phyloP scores from a whole-genome alignment of 208 protist genomes.

The Trypanosoma rangeli region DNA sequence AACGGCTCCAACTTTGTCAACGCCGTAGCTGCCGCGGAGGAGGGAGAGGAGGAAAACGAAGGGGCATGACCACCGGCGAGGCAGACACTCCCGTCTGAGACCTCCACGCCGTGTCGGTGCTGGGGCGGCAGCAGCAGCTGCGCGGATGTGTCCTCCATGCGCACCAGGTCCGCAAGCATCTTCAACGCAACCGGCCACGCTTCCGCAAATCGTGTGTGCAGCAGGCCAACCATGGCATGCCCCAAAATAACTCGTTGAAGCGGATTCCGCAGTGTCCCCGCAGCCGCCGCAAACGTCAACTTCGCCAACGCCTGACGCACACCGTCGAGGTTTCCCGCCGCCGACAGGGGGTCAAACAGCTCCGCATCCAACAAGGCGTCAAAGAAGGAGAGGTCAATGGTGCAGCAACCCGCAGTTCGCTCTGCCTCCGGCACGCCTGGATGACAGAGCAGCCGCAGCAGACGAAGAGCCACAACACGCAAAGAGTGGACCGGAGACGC shows the following conservation, averaged over 20 bases:
- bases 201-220: constrained; percentile 79
- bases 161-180: constrained; percentile 60
- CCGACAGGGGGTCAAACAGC: constrained; percentile 69
- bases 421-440: constrained; percentile 14
- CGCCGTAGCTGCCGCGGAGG: not conserved
- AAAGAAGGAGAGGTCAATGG: constrained; percentile 41
- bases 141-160: constrained; percentile 46
- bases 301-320: constrained; percentile 61
- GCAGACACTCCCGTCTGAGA: not conserved
- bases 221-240: constrained; percentile 73
- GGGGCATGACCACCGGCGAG: not conserved
- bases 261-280: constrained; percentile 48
- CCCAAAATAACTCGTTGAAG: constrained; percentile 65
- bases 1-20: constrained; percentile 38
- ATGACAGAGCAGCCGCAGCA: constrained; percentile 67
- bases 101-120: not conserved
- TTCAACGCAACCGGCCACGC: constrained; percentile 67
- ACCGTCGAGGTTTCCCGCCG: constrained; percentile 65
- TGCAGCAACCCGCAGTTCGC: constrained; percentile 27
- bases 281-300: constrained; percentile 57
- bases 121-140: not conserved
- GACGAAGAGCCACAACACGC: constrained; percentile 63
- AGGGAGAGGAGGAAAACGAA: not conserved
- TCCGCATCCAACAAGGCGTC: constrained; percentile 51
- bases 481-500: constrained; percentile 58